A percentile compares a stretch with the other conserved stretches of the same genome.
phyloP scores from a whole-genome alignment of 164 flowering plant species.

The Tetracentron sinense region DNA sequence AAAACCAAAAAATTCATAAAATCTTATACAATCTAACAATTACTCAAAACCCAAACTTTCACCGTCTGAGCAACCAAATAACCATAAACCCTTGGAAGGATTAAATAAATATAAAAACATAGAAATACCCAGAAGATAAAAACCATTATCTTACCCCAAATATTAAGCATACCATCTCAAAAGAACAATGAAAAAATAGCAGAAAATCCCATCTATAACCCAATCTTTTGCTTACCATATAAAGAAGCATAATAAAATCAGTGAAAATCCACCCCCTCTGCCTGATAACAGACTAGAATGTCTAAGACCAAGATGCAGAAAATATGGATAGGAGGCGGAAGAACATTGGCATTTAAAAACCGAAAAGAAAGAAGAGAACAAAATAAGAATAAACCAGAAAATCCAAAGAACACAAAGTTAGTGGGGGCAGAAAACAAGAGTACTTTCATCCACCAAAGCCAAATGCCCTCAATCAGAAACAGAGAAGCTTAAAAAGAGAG shows the following conservation, averaged over 20 bases:
- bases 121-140: constrained; percentile 5
- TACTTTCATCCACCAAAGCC: constrained; percentile 4
- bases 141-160: constrained; percentile 5
- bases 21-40: no score
- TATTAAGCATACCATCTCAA: constrained; percentile 2
- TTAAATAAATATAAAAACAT: no score
- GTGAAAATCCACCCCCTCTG: background rate
- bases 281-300: constrained; percentile 7
- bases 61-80: no score
- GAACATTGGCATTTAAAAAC: constrained; percentile 1
- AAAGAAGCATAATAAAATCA: no score
- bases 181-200: background rate
- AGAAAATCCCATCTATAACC: background rate
- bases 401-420: constrained; percentile 5
- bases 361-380: background rate
- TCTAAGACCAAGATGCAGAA: background rate
- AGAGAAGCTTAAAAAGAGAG: constrained; percentile 3
- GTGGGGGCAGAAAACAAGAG: no score
- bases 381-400: background rate
- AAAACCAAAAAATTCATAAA: no score
- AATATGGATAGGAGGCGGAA: background rate
- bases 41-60: no score
- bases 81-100: no score
- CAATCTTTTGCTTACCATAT: no score
- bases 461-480: constrained; percentile 7